Percentiles rank a stretch among this genome's conserved stretches.
These are phyloP conservation scores for Calonectria multiphialidica DNA, from an alignment of 2,329 filamentous ascomycete species.

Conservation along the genomic window DNA sequence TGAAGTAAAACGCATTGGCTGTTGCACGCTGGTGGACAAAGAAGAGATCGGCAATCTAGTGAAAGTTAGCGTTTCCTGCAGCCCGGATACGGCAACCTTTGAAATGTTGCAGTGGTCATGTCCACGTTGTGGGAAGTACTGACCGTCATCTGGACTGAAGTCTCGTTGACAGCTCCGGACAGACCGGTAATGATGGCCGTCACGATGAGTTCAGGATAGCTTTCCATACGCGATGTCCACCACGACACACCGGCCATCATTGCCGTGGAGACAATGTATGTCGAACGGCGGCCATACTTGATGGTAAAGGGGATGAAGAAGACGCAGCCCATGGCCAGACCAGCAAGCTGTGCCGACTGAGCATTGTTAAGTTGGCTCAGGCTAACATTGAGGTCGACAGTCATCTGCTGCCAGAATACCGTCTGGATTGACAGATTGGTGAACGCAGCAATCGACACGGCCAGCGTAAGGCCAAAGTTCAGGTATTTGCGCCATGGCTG, in stretches of 20 bases:
- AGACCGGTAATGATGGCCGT: slow-evolving; percentile 47
- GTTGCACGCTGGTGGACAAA: slow-evolving; percentile 48
- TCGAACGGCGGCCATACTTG: slow-evolving; percentile 49
- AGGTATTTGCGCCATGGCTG: slow-evolving; percentile 42
- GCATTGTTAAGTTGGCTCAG: slow-evolving; percentile 41
- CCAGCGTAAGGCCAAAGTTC: slow-evolving; percentile 45
- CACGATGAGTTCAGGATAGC: slow-evolving; percentile 38
- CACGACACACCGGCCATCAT: slow-evolving; percentile 39
- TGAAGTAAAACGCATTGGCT: slow-evolving; percentile 49
- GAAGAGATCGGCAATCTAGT: slow-evolving; percentile 48
- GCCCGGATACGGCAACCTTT: background rate
- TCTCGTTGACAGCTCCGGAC: slow-evolving; percentile 54
- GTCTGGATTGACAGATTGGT: slow-evolving; percentile 42
- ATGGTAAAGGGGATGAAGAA: slow-evolving; percentile 50
- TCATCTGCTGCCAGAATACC: slow-evolving; percentile 51
- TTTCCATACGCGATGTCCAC: slow-evolving; percentile 39
- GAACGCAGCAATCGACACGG: slow-evolving; percentile 44
- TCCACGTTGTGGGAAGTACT: background rate
- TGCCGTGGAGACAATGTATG: slow-evolving; percentile 44
- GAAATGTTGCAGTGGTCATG: fast-evolving
- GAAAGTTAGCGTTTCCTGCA: background rate
- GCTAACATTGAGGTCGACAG: slow-evolving; percentile 43
- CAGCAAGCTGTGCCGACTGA: slow-evolving; percentile 45
- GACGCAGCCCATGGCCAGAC: slow-evolving; percentile 49
- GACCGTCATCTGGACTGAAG: slow-evolving; percentile 53